Evolutionary conservation across 2,329 filamentous ascomycete genomes (phyloP).

Genomic region (Ceratocystis albifundus): DNA sequence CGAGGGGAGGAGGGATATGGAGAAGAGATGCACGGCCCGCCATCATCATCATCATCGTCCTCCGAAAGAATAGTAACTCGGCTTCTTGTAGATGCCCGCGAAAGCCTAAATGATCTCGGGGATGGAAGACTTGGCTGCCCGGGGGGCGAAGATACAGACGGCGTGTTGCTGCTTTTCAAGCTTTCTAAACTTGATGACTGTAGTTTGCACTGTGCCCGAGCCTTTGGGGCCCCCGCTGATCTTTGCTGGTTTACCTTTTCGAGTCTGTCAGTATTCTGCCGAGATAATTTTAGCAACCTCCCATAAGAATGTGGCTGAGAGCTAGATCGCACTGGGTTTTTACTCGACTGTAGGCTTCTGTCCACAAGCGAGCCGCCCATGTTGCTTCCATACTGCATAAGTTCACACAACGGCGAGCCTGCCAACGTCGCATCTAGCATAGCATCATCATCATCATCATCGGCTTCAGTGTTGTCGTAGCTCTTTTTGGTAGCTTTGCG

Average conservation of each 20-base stretch:
- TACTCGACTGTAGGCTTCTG: background rate
- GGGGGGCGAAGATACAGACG: background rate
- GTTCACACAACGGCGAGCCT: background rate
- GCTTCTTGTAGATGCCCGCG: background rate
- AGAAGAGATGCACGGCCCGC: conserved; percentile 49
- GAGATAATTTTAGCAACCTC: background rate
- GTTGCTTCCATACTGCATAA: background rate
- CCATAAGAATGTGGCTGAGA: background rate
- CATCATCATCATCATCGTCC: conserved; percentile 27
- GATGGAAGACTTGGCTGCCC: background rate
- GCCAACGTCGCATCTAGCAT: conserved; percentile 11
- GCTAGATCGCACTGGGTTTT: background rate
- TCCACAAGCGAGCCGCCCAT: background rate
- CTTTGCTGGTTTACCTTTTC: too few species aligned
- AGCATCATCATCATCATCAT: conserved; percentile 27
- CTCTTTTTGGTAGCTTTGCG: background rate
- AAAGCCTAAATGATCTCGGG: background rate
- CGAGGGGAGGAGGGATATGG: background rate
- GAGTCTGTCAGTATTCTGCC: too few species aligned
- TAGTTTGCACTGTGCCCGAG: background rate
- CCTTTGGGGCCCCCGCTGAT: too few species aligned
- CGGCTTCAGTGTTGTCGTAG: conserved; percentile 16
- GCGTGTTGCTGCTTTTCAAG: background rate
- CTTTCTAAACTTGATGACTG: background rate
- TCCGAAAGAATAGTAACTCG: conserved; percentile 2